Evolutionary conservation across 345 rosid genomes (phyloP), one percentile per base, ranked within the genome.

Genomic region (Corchorus capsularis): DNA sequence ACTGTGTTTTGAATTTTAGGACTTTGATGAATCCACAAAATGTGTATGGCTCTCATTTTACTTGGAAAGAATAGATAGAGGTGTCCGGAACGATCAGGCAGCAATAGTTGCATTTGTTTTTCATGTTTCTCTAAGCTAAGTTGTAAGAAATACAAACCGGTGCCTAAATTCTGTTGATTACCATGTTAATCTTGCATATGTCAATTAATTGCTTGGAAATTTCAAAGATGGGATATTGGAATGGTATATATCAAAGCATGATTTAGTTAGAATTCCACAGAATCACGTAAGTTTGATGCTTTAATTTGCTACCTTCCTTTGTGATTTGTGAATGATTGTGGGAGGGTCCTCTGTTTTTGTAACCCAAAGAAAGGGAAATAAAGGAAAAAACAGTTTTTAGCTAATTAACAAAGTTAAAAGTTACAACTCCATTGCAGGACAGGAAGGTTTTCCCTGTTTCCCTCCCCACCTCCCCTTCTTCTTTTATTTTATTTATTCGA

Each of bases 211-310:
- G 19, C 0, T 64, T 10, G 17, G 49, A 64, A n/a, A 32, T 41
- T 64, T 64, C 32, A n/a, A 64, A 9, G 32, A 5, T 17, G 10
- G 10, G 4, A 64, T 64, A 22, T n/a, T 39, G 69, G 1, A 17
- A 34, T 22, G 46, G 3, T 63, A 41, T 41, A 3, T 65, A 3
- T 41, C 2, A 39, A 64, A 39, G 6, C 69, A 64, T 16, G 49
- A 64, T 64, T 11, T 41, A 13, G 69, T 22, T 41, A 64, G 69
- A n/a, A 64, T 45, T 43, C 50, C n/a, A 64, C 52, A n/a, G 15
- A 64, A 64, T 64, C 69, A 64, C 69, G 50, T 20, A n/a, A 10
- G 16, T 64, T 64, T 41, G 50, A 11, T 64, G 22, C 49, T n/a
- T 39, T 17, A 17, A 4, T 64, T 41, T 41, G 16, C 52, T 64